These are phyloP conservation scores for Hypoxylon fragiforme DNA, from an alignment of 495 filamentous ascomycete genomes.

Conservation along the genomic window DNA sequence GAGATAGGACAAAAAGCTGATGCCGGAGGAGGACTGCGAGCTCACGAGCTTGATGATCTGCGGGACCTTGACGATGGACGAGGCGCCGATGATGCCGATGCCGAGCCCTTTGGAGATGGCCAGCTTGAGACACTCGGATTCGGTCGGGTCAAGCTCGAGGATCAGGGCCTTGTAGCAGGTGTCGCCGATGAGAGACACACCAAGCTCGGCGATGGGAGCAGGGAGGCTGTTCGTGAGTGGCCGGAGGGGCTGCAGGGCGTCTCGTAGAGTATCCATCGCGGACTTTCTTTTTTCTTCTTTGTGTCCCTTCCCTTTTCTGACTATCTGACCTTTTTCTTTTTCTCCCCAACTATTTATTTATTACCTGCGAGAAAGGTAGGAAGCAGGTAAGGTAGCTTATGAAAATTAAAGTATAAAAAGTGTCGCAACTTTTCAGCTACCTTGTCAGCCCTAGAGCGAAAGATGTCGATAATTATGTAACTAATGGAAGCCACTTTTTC, in stretches of 20 bases:
- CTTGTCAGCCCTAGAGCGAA: not conserved
- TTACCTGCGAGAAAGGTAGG: too few relatives aligned
- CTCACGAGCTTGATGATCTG: constrained; percentile 88
- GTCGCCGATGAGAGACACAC: constrained; percentile 77
- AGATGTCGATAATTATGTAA: not conserved
- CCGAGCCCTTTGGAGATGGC: constrained; percentile 90
- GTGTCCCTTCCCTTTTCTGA: not conserved
- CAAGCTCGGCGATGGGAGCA: constrained; percentile 70
- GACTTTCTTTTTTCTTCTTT: not conserved
- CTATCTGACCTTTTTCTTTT: too few relatives aligned
- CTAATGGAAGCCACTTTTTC: not conserved
- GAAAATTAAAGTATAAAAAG: too few relatives aligned
- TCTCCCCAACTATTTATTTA: too few relatives aligned
- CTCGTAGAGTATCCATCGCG: constrained; percentile 59
- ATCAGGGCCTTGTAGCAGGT: constrained; percentile 82
- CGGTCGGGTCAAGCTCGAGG: constrained; percentile 73
- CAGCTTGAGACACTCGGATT: constrained; percentile 78
- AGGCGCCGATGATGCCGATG: constrained; percentile 86
- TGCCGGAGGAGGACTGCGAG: constrained; percentile 76
- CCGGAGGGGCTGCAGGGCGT: constrained; percentile 74
- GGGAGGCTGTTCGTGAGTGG: constrained; percentile 82
- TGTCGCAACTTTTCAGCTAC: too few relatives aligned
- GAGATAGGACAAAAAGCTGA: constrained; percentile 86
- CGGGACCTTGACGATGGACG: constrained; percentile 89
- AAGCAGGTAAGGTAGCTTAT: too few relatives aligned